A percentile compares a stretch with the other conserved stretches of the same genome.
Conservation (phyloP, 805 yeast species). For the Candida insectorum region DNA sequence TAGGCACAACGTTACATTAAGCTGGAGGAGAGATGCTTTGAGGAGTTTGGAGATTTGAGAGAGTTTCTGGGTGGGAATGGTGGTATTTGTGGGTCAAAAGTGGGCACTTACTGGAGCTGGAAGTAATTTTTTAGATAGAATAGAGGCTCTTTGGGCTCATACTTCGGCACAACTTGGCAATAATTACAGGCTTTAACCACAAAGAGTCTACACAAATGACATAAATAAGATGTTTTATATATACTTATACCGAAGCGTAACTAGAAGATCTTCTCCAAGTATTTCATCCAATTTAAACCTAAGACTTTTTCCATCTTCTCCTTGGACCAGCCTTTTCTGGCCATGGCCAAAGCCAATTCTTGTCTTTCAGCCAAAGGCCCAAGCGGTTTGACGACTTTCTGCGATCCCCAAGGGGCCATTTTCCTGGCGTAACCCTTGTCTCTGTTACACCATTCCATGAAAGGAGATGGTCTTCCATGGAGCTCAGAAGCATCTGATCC, state of each 20-base stretch:
- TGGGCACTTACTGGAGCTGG: no score
- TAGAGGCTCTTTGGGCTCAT: no score
- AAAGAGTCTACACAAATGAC: no score
- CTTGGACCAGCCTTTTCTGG: constrained; percentile 12
- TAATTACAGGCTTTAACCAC: no score
- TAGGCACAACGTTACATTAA: no score
- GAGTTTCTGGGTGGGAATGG: no score
- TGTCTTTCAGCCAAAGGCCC: constrained; percentile 12
- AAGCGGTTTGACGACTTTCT: constrained; percentile 12
- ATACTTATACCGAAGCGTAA: constrained; percentile 2
- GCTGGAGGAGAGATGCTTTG: no score
- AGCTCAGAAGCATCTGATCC: constrained; percentile 22
- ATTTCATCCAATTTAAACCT: constrained; percentile 11
- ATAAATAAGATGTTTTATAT: background rate
- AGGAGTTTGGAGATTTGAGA: no score
- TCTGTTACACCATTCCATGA: constrained; percentile 14
- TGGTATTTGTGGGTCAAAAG: no score
- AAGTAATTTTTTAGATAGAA: no score
- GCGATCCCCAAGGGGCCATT: constrained; percentile 13
- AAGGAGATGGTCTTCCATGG: constrained; percentile 17
- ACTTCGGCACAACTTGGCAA: no score
- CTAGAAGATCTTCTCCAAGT: constrained; percentile 8
- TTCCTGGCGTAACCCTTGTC: constrained; percentile 13
- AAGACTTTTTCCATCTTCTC: constrained; percentile 12
- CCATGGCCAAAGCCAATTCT: constrained; percentile 12